phyloP scores from a whole-genome alignment of 2,329 filamentous ascomycete species.

The Akanthomyces uredinophilus region DNA sequence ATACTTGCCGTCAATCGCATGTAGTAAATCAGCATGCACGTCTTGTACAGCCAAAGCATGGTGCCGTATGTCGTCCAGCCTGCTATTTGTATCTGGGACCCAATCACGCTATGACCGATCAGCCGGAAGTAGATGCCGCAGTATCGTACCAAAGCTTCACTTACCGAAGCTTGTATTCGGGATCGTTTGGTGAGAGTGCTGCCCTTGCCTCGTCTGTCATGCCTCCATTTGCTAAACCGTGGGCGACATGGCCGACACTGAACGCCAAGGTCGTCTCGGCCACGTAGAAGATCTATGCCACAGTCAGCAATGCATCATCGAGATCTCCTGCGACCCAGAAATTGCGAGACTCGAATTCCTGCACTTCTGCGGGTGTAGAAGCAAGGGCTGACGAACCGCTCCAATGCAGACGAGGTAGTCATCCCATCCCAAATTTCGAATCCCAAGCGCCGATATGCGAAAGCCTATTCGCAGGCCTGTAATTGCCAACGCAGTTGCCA shows the following conservation, averaged over 20 bases:
- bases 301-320: neutral
- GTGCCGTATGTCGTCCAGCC: conserved; percentile 48
- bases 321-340: no score
- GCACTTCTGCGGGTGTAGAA: no score
- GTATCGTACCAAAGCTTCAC: neutral
- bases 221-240: conserved; percentile 43
- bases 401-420: conserved; percentile 13
- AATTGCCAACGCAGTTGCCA: neutral
- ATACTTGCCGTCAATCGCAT: conserved; percentile 40
- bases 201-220: conserved; percentile 45
- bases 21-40: conserved; percentile 49
- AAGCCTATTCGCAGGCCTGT: neutral
- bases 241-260: conserved; percentile 34
- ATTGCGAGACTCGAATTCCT: no score
- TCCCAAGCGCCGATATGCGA: conserved; percentile 7
- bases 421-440: conserved; percentile 7
- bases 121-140: neutral
- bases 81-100: conserved; percentile 48
- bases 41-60: conserved; percentile 48
- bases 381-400: neutral
- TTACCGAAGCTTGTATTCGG: conserved; percentile 32
- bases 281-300: conserved; percentile 16
- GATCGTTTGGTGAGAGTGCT: conserved; percentile 33
- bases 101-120: conserved; percentile 35
- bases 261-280: conserved; percentile 26